These are phyloP conservation scores for Euphorbia lathyris DNA, from an alignment of 345 rosid genomes.

Conservation along the genomic window DNA sequence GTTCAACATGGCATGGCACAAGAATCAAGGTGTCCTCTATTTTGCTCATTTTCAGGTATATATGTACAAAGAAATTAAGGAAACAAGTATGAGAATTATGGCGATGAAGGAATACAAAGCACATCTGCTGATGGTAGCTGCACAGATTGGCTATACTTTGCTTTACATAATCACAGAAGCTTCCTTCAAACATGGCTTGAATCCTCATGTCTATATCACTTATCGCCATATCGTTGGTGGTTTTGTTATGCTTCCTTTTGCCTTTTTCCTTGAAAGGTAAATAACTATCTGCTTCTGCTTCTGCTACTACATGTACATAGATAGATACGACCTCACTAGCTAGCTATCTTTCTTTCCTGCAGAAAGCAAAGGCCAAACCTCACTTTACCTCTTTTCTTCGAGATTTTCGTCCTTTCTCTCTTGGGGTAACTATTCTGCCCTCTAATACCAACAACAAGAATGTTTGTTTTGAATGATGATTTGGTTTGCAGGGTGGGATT, in stretches of 20 bases:
- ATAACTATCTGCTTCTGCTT: background rate
- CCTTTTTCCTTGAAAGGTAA: slow-evolving; percentile 57
- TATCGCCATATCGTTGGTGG: slow-evolving; percentile 53
- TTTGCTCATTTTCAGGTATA: too few relatives aligned
- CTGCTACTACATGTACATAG: too few relatives aligned
- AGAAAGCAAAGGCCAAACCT: slow-evolving; percentile 61
- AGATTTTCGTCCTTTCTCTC: slow-evolving; percentile 61
- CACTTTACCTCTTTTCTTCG: slow-evolving; percentile 49
- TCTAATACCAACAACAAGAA: too few relatives aligned
- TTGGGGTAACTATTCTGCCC: too few relatives aligned
- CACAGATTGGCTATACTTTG: slow-evolving; percentile 49
- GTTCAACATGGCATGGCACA: too few relatives aligned
- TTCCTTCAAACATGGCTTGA: slow-evolving; percentile 67
- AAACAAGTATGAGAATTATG: background rate
- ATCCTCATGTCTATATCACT: slow-evolving; percentile 66
- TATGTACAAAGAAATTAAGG: too few relatives aligned
- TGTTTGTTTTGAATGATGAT: background rate
- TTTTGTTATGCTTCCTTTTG: slow-evolving; percentile 49
- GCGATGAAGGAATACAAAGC: slow-evolving; percentile 41
- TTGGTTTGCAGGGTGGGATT: slow-evolving; percentile 47
- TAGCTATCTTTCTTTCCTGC: slow-evolving; percentile 17
- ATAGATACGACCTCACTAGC: too few relatives aligned
- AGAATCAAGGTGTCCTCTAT: too few relatives aligned
- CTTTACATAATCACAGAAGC: slow-evolving; percentile 62
- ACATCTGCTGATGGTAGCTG: slow-evolving; percentile 49